Evolutionary conservation across 352 stramenopile genomes (phyloP).

Genomic region (Globisporangium paroecandrum): DNA sequence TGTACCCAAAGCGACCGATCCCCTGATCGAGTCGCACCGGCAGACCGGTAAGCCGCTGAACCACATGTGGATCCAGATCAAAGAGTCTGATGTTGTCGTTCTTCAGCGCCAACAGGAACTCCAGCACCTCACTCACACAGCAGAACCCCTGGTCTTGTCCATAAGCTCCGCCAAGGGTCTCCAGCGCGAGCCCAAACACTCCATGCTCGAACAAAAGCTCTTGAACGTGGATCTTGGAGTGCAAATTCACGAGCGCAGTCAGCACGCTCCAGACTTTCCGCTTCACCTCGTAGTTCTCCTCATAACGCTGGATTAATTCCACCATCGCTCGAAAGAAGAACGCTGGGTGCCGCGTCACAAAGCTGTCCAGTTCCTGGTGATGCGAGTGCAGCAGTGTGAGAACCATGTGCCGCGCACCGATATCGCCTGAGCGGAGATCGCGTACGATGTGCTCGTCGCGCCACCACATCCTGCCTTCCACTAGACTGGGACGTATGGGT

Average conservation of each 20-base stretch:
- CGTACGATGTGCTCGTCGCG: not conserved
- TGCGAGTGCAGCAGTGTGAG: conserved; percentile 4
- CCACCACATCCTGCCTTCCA: not conserved
- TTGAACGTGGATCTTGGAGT: not conserved
- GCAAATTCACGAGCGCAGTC: not conserved
- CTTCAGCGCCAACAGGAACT: conserved; percentile 3
- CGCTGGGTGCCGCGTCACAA: conserved; percentile 2
- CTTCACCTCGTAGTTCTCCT: conserved; percentile 1
- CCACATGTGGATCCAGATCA: not conserved
- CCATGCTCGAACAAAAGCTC: not conserved
- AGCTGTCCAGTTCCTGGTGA: not conserved
- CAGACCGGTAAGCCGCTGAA: not conserved
- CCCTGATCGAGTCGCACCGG: conserved; percentile 1
- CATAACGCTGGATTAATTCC: not conserved
- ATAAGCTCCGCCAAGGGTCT: conserved; percentile 1
- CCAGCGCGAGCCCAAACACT: not conserved
- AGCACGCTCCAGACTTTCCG: not conserved
- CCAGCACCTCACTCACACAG: conserved; percentile 7
- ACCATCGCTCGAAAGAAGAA: conserved; percentile 1
- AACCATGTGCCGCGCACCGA: not conserved
- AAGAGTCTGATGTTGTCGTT: not conserved
- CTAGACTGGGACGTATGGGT: too few relatives aligned
- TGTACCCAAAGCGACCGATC: conserved; percentile 1
- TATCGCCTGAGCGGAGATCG: not conserved
- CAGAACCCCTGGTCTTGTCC: not conserved